Evolutionary conservation across 148 eudicot genomes (phyloP).

Genomic region (Diospyros kaki): DNA sequence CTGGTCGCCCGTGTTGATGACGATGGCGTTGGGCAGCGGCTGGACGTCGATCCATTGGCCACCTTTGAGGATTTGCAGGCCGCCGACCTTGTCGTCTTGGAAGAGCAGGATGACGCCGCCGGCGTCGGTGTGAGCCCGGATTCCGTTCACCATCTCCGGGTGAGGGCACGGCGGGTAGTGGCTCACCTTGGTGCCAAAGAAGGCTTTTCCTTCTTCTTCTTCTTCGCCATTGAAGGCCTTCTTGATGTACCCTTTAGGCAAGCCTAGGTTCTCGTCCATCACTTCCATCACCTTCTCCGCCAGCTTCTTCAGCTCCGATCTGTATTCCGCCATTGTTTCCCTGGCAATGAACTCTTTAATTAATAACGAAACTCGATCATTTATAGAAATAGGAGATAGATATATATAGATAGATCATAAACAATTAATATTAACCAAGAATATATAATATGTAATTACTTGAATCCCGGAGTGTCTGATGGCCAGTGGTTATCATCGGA

Average conservation of each 20-base stretch:
- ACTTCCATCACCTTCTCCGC: slow-evolving; percentile 65
- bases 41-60: slow-evolving; percentile 81
- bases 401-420: too few relatives aligned
- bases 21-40: slow-evolving; percentile 66
- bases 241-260: slow-evolving; percentile 81
- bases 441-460: slow-evolving; percentile 34
- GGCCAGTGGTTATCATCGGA: slow-evolving; percentile 78
- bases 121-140: slow-evolving; percentile 92
- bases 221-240: slow-evolving; percentile 49
- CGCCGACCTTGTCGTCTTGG: slow-evolving; percentile 69
- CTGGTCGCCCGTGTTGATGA: slow-evolving; percentile 90
- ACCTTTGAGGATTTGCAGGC: slow-evolving; percentile 76
- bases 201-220: slow-evolving; percentile 37
- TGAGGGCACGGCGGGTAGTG: slow-evolving; percentile 91
- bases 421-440: too few relatives aligned
- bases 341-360: slow-evolving; percentile 28
- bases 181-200: slow-evolving; percentile 92
- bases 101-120: slow-evolving; percentile 88
- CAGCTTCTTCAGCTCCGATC: slow-evolving; percentile 62
- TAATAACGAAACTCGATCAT: too few relatives aligned
- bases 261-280: slow-evolving; percentile 87
- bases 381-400: too few relatives aligned
- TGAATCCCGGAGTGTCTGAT: slow-evolving; percentile 54
- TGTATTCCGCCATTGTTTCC: slow-evolving; percentile 81
- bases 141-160: slow-evolving; percentile 61